These are phyloP conservation scores for Ustilago bromivora DNA, from an alignment of 1,284 basidiomycete species.

Conservation along the genomic window DNA sequence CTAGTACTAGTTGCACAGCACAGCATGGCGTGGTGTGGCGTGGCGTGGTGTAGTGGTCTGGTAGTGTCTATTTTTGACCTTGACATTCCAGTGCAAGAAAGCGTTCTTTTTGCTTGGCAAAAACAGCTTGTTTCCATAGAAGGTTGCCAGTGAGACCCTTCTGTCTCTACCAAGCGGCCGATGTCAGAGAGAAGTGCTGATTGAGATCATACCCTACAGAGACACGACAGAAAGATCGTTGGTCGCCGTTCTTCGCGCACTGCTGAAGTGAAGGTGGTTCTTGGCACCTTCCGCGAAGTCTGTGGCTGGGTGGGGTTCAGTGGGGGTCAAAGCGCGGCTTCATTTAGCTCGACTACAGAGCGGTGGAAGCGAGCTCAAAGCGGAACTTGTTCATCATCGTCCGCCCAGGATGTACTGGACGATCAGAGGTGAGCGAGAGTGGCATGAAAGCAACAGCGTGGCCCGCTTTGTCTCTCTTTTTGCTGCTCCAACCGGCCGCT, in stretches of 20 bases:
- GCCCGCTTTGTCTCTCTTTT: no score
- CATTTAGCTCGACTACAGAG: not conserved
- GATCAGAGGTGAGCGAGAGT: not conserved
- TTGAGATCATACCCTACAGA: not conserved
- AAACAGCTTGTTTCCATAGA: not conserved
- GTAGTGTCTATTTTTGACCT: not conserved
- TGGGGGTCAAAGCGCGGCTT: not conserved
- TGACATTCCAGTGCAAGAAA: slow-evolving; percentile 26
- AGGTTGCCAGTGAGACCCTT: not conserved
- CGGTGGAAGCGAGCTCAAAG: not conserved
- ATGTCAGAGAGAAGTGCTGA: not conserved
- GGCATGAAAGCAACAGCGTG: not conserved
- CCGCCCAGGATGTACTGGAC: not conserved
- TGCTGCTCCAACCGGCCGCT: no score
- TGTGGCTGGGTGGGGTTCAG: not conserved
- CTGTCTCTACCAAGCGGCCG: slow-evolving; percentile 3
- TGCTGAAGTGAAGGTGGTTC: not conserved
- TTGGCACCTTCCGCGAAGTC: slow-evolving; percentile 1
- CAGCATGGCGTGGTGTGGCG: not conserved
- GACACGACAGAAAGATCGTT: not conserved
- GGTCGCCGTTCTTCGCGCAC: not conserved
- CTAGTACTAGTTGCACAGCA: no score
- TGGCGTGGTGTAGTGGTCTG: not conserved
- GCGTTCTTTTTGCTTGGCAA: slow-evolving; percentile 11
- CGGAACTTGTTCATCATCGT: slow-evolving; percentile 1